Evolutionary conservation across 768 basidiomycete genomes (phyloP).

Genomic region (Leucocoprinus sp.): DNA sequence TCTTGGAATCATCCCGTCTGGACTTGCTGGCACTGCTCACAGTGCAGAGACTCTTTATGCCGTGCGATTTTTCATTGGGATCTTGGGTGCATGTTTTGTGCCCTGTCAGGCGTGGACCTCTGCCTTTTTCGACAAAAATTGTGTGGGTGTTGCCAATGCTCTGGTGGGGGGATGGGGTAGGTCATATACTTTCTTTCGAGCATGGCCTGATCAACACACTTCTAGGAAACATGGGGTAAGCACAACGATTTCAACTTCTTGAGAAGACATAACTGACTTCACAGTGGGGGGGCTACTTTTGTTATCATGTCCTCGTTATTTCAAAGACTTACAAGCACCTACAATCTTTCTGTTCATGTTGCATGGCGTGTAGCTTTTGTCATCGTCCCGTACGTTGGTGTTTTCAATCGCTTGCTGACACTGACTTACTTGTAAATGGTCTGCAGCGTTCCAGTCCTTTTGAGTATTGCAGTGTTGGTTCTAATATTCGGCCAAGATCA

Average conservation of each 20-base stretch:
- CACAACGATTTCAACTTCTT: background rate
- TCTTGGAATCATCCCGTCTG: conserved; percentile 50
- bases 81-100: conserved; percentile 54
- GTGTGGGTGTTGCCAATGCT: conserved; percentile 39
- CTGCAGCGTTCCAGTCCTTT: conserved; percentile 35
- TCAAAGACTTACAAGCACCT: conserved; percentile 26
- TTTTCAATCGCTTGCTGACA: background rate
- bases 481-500: conserved; percentile 45
- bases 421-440: background rate
- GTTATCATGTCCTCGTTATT: conserved; percentile 49
- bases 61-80: conserved; percentile 51
- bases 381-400: conserved; percentile 33
- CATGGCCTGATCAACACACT: conserved; percentile 1
- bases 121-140: conserved; percentile 45
- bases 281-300: conserved; percentile 42
- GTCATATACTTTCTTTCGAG: conserved; percentile 13
- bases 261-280: background rate
- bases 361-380: conserved; percentile 53
- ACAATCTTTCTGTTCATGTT: conserved; percentile 25
- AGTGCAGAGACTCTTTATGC: conserved; percentile 29
- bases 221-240: conserved; percentile 26
- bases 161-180: conserved; percentile 51
- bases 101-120: conserved; percentile 58
- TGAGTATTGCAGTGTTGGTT: conserved; percentile 31
- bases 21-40: conserved; percentile 43